phyloP scores from a whole-genome alignment of 768 basidiomycete genomes.

The Tephrocybe sp. region DNA sequence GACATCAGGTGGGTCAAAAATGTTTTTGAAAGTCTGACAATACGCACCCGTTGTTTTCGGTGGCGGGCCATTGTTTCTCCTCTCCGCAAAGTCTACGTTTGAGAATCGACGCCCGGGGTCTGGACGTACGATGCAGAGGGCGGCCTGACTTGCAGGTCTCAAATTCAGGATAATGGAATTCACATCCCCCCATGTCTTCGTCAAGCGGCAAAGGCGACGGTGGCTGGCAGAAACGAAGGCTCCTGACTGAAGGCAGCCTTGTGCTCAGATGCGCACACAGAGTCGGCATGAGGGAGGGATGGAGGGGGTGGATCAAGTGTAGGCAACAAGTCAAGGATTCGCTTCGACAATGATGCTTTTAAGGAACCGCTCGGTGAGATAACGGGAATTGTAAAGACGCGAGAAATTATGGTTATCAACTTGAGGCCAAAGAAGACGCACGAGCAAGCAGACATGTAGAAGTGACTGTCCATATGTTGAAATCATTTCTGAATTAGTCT shows the following conservation, averaged over 20 bases:
- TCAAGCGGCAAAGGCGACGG: not conserved
- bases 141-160: not conserved
- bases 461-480: not conserved
- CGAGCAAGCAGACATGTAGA: not conserved
- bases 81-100: not conserved
- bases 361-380: not conserved
- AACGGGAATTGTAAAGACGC: not conserved
- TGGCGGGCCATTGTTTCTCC: not conserved
- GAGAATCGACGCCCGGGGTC: slow-evolving; percentile 6
- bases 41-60: not conserved
- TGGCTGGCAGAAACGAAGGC: slow-evolving; percentile 5
- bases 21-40: not conserved
- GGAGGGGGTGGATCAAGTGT: not conserved
- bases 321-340: not conserved
- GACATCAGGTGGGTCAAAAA: not conserved
- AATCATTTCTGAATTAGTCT: not conserved
- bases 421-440: not conserved
- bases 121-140: slow-evolving; percentile 1
- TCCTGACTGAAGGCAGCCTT: not conserved
- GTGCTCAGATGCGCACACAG: slow-evolving; percentile 4
- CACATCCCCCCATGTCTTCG: slow-evolving; percentile 1
- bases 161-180: not conserved
- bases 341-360: not conserved
- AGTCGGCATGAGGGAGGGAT: not conserved
- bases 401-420: not conserved